These are phyloP conservation scores for Hypomyces perniciosus DNA, from an alignment of 2,329 filamentous ascomycete genomes.

Conservation along the genomic window DNA sequence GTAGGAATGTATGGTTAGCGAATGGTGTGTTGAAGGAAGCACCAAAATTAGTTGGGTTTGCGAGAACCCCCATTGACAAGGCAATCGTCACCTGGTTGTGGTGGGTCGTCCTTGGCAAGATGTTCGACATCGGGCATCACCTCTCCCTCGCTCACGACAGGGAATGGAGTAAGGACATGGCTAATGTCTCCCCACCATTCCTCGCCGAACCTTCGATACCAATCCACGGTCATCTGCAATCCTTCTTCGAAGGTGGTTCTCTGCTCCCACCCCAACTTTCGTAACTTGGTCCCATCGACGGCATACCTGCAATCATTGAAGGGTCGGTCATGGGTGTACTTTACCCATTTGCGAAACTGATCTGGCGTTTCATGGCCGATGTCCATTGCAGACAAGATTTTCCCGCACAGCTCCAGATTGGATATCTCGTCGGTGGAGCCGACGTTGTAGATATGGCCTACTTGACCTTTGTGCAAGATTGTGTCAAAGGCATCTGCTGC, in stretches of 20 bases:
- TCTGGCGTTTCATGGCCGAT: slow-evolving; percentile 45
- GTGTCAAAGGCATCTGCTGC: slow-evolving; percentile 79
- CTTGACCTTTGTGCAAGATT: slow-evolving; percentile 68
- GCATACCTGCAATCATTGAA: slow-evolving; percentile 73
- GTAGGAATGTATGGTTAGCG: too few species aligned
- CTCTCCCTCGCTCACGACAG: slow-evolving; percentile 50
- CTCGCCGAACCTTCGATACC: slow-evolving; percentile 62
- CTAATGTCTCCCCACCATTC: slow-evolving; percentile 68
- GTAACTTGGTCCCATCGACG: slow-evolving; percentile 63
- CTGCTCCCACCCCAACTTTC: slow-evolving; percentile 63
- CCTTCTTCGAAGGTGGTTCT: slow-evolving; percentile 60
- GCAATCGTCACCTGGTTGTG: slow-evolving; percentile 19
- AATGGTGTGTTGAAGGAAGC: too few species aligned
- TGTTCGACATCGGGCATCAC: slow-evolving; percentile 45
- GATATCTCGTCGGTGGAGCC: slow-evolving; percentile 72
- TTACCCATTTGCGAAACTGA: slow-evolving; percentile 58
- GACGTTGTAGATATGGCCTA: slow-evolving; percentile 78
- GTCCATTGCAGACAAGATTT: slow-evolving; percentile 57
- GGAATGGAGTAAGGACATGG: slow-evolving; percentile 63
- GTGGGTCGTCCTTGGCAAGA: slow-evolving; percentile 29
- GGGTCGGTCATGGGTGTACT: slow-evolving; percentile 70
- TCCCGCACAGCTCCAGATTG: slow-evolving; percentile 62
- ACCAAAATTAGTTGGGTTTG: slow-evolving; percentile 2
- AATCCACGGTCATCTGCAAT: slow-evolving; percentile 58
- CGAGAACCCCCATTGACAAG: slow-evolving; percentile 12